phyloP scores from a whole-genome alignment of 768 basidiomycete genomes.

The Mycena sanguinolenta region DNA sequence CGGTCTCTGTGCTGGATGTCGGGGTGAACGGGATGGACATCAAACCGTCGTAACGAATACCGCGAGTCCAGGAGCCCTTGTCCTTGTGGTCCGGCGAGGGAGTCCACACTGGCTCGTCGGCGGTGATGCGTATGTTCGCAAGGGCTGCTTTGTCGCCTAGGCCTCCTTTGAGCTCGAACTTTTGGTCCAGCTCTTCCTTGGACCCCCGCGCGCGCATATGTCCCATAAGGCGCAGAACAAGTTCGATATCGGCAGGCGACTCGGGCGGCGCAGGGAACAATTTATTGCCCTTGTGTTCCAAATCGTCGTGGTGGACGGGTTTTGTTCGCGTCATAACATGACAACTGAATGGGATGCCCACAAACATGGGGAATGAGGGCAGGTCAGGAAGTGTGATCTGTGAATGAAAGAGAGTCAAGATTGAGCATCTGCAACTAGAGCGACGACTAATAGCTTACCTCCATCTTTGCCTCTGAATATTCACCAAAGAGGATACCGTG shows the following conservation, averaged over 20 bases:
- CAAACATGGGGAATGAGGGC: slow-evolving; percentile 31
- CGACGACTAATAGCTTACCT: slow-evolving; percentile 5
- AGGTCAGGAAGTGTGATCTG: slow-evolving; percentile 31
- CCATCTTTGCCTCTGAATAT: slow-evolving; percentile 29
- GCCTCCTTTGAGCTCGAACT: slow-evolving; percentile 26
- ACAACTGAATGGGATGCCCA: slow-evolving; percentile 30
- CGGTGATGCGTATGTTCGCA: slow-evolving; percentile 4
- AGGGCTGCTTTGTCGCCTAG: slow-evolving; percentile 26
- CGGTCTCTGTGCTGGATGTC: slow-evolving; percentile 20
- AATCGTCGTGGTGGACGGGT: slow-evolving; percentile 24
- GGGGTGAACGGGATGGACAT: slow-evolving; percentile 26
- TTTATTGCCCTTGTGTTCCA: slow-evolving; percentile 30
- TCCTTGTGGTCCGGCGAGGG: slow-evolving; percentile 16
- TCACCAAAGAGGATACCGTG: slow-evolving; percentile 33
- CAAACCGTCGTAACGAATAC: slow-evolving; percentile 31
- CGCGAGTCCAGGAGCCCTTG: slow-evolving; percentile 33
- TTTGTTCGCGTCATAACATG: slow-evolving; percentile 34
- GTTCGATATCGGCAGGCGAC: slow-evolving; percentile 25
- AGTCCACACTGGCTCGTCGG: slow-evolving; percentile 29
- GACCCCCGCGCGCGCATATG: slow-evolving; percentile 15
- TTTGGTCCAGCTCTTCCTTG: slow-evolving; percentile 10
- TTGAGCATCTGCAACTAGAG: neutral
- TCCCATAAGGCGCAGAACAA: slow-evolving; percentile 17
- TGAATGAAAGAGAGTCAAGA: neutral
- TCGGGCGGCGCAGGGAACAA: slow-evolving; percentile 36